These are phyloP conservation scores for Skeletonema menzelii DNA, from an alignment of 108 stramenopile genomes.

Conservation along the genomic window DNA sequence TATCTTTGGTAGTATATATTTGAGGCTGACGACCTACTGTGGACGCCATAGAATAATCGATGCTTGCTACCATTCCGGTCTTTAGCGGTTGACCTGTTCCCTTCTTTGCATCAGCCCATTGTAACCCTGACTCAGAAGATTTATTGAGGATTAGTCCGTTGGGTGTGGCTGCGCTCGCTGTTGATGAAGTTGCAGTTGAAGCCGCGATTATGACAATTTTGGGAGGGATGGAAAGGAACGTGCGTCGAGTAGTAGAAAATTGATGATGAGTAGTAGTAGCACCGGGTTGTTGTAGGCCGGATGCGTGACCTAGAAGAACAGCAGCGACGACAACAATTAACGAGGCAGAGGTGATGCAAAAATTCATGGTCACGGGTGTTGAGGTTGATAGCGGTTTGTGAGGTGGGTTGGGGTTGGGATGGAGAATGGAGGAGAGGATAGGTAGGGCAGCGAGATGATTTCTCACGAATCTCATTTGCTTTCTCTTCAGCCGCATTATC, in stretches of 20 bases:
- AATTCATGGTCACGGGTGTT: too few relatives aligned
- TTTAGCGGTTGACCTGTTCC: constrained; percentile 9
- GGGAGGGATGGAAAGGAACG: not conserved
- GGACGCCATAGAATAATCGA: constrained; percentile 19
- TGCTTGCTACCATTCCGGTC: not conserved
- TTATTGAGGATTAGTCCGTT: not conserved
- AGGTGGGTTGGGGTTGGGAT: too few relatives aligned
- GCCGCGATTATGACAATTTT: not conserved
- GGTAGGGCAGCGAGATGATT: too few relatives aligned
- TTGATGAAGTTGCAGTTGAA: not conserved
- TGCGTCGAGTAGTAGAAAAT: not conserved
- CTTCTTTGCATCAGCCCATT: constrained; percentile 11
- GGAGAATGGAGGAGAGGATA: too few relatives aligned
- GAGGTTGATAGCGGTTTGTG: too few relatives aligned
- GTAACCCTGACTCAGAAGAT: not conserved
- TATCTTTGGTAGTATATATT: constrained; percentile 22
- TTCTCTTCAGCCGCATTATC: too few relatives aligned
- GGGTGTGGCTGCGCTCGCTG: not conserved
- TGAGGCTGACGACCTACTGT: constrained; percentile 10
- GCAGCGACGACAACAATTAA: not conserved
- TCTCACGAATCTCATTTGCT: too few relatives aligned
- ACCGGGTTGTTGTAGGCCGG: not conserved
- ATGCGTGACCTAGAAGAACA: not conserved
- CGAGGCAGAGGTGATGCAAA: not conserved
- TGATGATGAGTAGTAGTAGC: too few relatives aligned